phyloP scores from a whole-genome alignment of 2,329 filamentous ascomycete genomes.

The Neonectria sp. region DNA sequence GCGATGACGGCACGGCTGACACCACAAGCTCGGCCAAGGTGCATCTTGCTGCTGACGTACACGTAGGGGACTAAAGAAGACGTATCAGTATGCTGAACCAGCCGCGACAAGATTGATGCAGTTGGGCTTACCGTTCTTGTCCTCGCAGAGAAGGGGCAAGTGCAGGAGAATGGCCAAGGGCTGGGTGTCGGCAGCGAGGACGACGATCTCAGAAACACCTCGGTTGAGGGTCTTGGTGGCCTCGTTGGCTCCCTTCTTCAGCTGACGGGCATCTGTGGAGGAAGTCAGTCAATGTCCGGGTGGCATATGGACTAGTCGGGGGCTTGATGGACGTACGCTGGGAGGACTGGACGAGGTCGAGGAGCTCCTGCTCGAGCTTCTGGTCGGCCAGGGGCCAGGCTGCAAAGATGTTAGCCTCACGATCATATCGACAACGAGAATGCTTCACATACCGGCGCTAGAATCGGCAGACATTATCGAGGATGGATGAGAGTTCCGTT shows the following conservation, averaged over 20 bases:
- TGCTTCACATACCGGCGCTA: constrained; percentile 43
- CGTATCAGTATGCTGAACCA: constrained; percentile 32
- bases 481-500: constrained; percentile 34
- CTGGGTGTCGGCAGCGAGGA: constrained; percentile 90
- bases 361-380: constrained; percentile 83
- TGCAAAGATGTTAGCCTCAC: constrained; percentile 48
- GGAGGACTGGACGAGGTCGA: constrained; percentile 85
- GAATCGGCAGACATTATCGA: constrained; percentile 45
- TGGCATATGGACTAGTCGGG: constrained; percentile 8
- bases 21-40: constrained; percentile 90
- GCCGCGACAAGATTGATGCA: neutral
- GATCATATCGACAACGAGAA: neutral
- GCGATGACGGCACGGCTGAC: constrained; percentile 91
- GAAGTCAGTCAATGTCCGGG: constrained; percentile 27
- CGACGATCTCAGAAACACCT: constrained; percentile 89
- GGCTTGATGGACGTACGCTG: constrained; percentile 55
- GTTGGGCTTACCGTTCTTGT: constrained; percentile 69
- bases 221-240: constrained; percentile 90
- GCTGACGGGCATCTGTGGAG: constrained; percentile 73
- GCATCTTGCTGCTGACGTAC: constrained; percentile 83
- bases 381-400: constrained; percentile 82
- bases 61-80: constrained; percentile 66
- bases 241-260: constrained; percentile 86
- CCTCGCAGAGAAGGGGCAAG: constrained; percentile 89
- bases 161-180: constrained; percentile 92